Percentiles rank a stretch among this genome's conserved stretches.
These are phyloP conservation scores for Leccinellum albellum DNA, from an alignment of 768 basidiomycete species.

Conservation along the genomic window DNA sequence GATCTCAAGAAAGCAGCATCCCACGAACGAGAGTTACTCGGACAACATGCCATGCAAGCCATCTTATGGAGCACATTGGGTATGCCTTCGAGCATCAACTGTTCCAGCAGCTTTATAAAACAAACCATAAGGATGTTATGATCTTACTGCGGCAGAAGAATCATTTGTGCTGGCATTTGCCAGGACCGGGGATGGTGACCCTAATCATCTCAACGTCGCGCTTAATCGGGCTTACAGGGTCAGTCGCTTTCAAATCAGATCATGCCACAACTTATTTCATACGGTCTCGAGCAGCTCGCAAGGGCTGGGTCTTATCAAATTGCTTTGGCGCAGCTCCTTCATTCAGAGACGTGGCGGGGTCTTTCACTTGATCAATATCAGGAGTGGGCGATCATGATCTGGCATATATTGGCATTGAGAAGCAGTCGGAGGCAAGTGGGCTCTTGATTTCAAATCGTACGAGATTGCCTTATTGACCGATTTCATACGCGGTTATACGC, in stretches of 20 bases:
- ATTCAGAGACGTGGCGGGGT: conserved; percentile 67
- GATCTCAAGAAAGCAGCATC: conserved; percentile 51
- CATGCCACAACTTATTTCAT: conserved; percentile 6
- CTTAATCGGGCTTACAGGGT: conserved; percentile 73
- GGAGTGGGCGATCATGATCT: conserved; percentile 73
- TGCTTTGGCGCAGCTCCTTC: conserved; percentile 58
- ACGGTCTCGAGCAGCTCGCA: conserved; percentile 45
- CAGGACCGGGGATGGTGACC: conserved; percentile 52
- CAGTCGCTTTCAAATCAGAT: conserved; percentile 12
- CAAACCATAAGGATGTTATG: conserved; percentile 52
- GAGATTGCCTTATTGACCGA: conserved; percentile 1
- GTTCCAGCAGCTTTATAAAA: conserved; percentile 8
- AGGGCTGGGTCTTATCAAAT: conserved; percentile 65
- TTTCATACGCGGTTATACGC: conserved; percentile 10
- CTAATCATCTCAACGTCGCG: conserved; percentile 54
- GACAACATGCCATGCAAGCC: conserved; percentile 70
- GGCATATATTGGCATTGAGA: conserved; percentile 70
- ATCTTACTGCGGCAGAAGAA: conserved; percentile 64
- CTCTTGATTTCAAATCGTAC: neutral
- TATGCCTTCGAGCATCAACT: conserved; percentile 24
- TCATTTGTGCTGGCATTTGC: conserved; percentile 67
- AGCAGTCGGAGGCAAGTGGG: conserved; percentile 60
- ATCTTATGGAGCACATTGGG: conserved; percentile 70
- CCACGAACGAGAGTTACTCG: conserved; percentile 60
- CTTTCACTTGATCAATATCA: conserved; percentile 61